Conservation (phyloP, 2,329 filamentous ascomycete genomes). For the Didymella pomorum region DNA sequence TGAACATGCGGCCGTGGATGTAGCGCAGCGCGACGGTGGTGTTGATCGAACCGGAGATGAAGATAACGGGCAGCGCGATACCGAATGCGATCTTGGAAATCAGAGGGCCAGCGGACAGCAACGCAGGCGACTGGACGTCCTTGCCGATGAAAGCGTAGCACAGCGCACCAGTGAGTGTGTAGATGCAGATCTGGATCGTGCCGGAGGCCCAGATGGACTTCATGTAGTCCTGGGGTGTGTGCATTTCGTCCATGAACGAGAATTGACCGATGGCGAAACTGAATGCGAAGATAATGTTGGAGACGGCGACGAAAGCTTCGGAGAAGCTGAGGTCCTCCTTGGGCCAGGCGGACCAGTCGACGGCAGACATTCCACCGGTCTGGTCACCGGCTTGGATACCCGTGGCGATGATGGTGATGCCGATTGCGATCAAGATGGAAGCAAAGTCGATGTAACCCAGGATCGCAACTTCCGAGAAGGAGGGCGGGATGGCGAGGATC, state of each 20-base stretch:
- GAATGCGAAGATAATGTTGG: slow-evolving; percentile 27
- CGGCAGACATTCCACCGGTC: slow-evolving; percentile 19
- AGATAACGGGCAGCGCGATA: slow-evolving; percentile 24
- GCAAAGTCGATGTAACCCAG: slow-evolving; percentile 26
- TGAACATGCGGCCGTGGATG: slow-evolving; percentile 28
- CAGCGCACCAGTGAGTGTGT: slow-evolving; percentile 24
- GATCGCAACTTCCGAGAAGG: slow-evolving; percentile 25
- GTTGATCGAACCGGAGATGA: slow-evolving; percentile 25
- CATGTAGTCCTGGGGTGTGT: slow-evolving; percentile 24
- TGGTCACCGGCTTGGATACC: slow-evolving; percentile 20
- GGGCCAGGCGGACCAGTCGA: slow-evolving; percentile 27
- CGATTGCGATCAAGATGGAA: slow-evolving; percentile 25
- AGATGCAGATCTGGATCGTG: slow-evolving; percentile 24
- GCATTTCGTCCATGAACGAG: slow-evolving; percentile 27
- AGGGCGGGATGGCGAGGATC: slow-evolving; percentile 26
- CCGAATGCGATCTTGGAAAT: slow-evolving; percentile 24
- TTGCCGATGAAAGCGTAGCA: slow-evolving; percentile 27
- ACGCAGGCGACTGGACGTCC: slow-evolving; percentile 15
- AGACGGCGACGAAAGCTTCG: slow-evolving; percentile 24
- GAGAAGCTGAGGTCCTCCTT: slow-evolving; percentile 22
- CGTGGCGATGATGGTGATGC: slow-evolving; percentile 26
- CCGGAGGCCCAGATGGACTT: slow-evolving; percentile 25
- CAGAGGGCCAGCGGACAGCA: slow-evolving; percentile 19
- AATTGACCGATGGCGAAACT: slow-evolving; percentile 26
- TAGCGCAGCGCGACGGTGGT: slow-evolving; percentile 27